These are phyloP conservation scores for Cryptosporidium xiaoi DNA, from an alignment of 169 alveolate genomes.

Conservation along the genomic window DNA sequence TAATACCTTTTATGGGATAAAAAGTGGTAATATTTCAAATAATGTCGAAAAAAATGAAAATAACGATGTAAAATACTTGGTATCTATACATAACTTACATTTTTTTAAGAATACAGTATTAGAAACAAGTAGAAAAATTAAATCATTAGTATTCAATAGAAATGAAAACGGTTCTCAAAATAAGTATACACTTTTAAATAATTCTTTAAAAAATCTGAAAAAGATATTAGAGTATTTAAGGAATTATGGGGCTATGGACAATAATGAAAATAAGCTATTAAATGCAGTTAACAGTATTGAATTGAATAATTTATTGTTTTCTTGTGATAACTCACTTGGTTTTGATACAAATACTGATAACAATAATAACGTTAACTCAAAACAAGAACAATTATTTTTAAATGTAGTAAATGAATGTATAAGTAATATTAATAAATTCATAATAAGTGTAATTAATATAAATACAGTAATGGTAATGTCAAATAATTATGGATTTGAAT, in stretches of 20 bases:
- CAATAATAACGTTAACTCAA: neutral
- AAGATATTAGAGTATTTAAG: conserved; percentile 40
- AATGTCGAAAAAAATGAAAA: neutral
- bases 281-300: conserved; percentile 1
- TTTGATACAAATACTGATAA: neutral
- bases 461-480: conserved; percentile 9
- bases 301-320: conserved; percentile 14
- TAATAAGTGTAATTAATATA: conserved; percentile 9
- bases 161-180: neutral
- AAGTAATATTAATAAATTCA: conserved; percentile 18
- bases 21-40: neutral
- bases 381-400: conserved; percentile 1
- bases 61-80: conserved; percentile 5
- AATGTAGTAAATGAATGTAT: conserved; percentile 48
- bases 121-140: conserved; percentile 39
- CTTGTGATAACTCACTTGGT: neutral
- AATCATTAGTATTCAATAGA: neutral
- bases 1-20: neutral
- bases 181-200: neutral
- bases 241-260: conserved; percentile 69
- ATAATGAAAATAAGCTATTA: conserved; percentile 56
- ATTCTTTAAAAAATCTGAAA: conserved; percentile 6
- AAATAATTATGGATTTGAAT: conserved; percentile 19
- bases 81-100: conserved; percentile 43
- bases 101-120: conserved; percentile 27